Conservation (phyloP, 805 yeast genomes). For the Saccharomyces eubayanus region DNA sequence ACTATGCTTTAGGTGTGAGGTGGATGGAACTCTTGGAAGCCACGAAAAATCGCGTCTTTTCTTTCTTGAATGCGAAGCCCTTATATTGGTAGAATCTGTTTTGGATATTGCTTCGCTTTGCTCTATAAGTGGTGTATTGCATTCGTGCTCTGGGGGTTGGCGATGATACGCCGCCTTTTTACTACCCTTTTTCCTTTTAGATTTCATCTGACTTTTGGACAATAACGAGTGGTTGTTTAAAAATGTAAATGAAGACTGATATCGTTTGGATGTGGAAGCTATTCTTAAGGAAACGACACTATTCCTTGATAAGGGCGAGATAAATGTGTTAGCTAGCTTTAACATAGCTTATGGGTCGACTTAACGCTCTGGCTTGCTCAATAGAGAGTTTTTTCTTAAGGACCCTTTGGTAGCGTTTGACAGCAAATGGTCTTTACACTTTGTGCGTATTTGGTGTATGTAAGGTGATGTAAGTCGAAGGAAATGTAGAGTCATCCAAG, state of each 20-base stretch:
- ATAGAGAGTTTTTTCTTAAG: background rate
- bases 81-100: background rate
- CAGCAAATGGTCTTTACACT: background rate
- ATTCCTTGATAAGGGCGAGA: background rate
- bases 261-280: slow-evolving; percentile 7
- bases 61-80: background rate
- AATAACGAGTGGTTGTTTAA: slow-evolving; percentile 16
- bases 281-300: slow-evolving; percentile 1
- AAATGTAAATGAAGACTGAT: slow-evolving; percentile 21
- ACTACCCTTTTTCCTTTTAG: slow-evolving; percentile 4
- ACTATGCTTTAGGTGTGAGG: slow-evolving; percentile 17
- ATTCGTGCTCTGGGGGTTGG: background rate
- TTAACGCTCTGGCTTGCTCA: background rate
- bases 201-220: slow-evolving; percentile 12
- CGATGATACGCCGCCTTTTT: background rate
- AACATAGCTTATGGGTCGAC: background rate
- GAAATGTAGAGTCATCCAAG: background rate
- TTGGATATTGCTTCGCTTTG: background rate
- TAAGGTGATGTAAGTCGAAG: background rate
- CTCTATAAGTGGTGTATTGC: background rate
- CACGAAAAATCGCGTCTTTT: slow-evolving; percentile 19
- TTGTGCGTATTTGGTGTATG: background rate
- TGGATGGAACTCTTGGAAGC: slow-evolving; percentile 27
- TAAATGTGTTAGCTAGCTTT: background rate
- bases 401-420: background rate